Percentiles rank a stretch among this genome's conserved stretches.
phyloP scores from a whole-genome alignment of 2,329 filamentous ascomycete species.

The Aschersonia sp. region DNA sequence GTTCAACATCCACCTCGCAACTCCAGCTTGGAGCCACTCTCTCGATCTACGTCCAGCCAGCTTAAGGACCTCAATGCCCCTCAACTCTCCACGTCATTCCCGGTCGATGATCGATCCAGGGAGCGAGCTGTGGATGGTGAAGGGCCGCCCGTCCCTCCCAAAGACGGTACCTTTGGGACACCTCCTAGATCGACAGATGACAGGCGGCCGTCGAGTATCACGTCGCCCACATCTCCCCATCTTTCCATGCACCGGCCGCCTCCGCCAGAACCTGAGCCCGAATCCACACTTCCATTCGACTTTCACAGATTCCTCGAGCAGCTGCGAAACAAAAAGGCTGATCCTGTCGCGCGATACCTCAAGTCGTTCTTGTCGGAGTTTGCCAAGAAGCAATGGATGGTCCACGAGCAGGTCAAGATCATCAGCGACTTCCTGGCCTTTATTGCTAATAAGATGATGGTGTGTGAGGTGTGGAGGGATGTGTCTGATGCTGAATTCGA shows the following conservation, averaged over 20 bases:
- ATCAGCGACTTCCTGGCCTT: conserved; percentile 93
- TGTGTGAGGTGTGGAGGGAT: conserved; percentile 91
- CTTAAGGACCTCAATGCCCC: conserved; percentile 31
- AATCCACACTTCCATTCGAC: conserved; percentile 81
- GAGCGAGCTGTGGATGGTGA: conserved; percentile 27
- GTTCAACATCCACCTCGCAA: conserved; percentile 64
- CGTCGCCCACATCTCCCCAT: conserved; percentile 29
- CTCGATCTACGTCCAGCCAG: conserved; percentile 32
- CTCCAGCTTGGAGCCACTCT: conserved; percentile 69
- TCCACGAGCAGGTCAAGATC: conserved; percentile 98
- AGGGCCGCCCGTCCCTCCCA: conserved; percentile 43
- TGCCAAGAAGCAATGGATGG: conserved; percentile 97
- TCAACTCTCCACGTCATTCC: conserved; percentile 23
- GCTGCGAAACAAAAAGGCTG: conserved; percentile 89
- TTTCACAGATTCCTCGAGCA: conserved; percentile 97
- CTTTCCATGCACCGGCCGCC: conserved; percentile 45
- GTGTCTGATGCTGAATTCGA: conserved; percentile 96
- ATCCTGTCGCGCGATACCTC: conserved; percentile 89
- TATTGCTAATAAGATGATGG: conserved; percentile 95
- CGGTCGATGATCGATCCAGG: conserved; percentile 20
- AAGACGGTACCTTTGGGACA: conserved; percentile 34
- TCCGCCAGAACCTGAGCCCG: conserved; percentile 60
- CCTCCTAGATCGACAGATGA: conserved; percentile 23
- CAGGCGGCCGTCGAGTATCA: conserved; percentile 12
- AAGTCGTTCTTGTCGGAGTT: conserved; percentile 92